Evolutionary conservation across 371 early-diverging fungal species (phyloP), one percentile per base, ranked within the genome.

Genomic region (Zychaea mexicana): DNA sequence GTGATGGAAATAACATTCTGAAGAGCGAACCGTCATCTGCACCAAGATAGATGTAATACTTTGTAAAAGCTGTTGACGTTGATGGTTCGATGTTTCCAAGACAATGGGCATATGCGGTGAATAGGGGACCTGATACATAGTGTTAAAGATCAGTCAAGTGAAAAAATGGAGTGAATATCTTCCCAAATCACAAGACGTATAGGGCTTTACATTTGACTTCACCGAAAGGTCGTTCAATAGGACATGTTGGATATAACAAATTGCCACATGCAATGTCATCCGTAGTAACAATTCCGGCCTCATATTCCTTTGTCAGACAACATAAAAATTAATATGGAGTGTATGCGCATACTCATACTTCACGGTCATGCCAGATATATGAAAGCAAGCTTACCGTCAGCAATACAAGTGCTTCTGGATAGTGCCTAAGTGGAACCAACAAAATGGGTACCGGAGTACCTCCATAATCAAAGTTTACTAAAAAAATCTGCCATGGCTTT

Each of bases 361-460:
- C 42, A 7, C 42, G 17, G 13, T 6, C 15, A 17, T 42, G 8
- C 33, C 33, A 33, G 12, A 33, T 33, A 5, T n/a, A 26, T n/a
- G n/a, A 31, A 21, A n/a, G 1, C 26, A 26, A 13, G n/a, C 60
- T 61, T 69, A 74, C 76, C 10, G 79, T 79, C 19, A 80, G 66
- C 2, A 80, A 45, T n/a, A 76, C 30, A 38, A 74, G 71, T 8
- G 76, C 28, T 52, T 80, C 81, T n/a, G 67, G 69, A 22, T 56
- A 55, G 56, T 62, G 68, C 3, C 54, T 59, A 12, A 80, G 45
- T 4, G 81, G 78, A 38, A 80, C 72, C 2, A 80, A 53, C 9
- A 77, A 53, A 10, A 80, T 38, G 3, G 81, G 81, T 13, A 77
- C 52, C 1, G 81, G 69, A 10, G 70, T 72, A 68, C 66, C 81